A percentile compares a stretch with the other conserved stretches of the same genome.
Conservation (phyloP, 148 eudicot species). For the Rheum nobile region DNA sequence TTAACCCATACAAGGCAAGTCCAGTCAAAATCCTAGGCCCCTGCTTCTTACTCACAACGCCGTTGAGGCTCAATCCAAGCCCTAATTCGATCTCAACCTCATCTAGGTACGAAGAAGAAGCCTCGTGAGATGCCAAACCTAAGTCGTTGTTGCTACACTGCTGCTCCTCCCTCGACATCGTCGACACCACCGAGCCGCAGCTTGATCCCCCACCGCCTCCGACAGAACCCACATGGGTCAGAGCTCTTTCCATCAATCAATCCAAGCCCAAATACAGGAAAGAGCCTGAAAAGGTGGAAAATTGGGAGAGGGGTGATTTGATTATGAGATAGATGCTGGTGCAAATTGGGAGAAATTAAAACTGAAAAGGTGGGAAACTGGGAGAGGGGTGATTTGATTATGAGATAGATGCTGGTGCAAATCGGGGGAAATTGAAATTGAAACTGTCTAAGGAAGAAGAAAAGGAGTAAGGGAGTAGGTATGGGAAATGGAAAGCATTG, state of each 20-base stretch:
- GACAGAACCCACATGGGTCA: slow-evolving; percentile 5
- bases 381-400: too few species aligned
- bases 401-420: too few species aligned
- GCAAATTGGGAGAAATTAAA: background rate
- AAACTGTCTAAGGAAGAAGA: background rate
- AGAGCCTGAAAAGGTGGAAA: background rate
- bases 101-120: slow-evolving; percentile 44
- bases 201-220: slow-evolving; percentile 15
- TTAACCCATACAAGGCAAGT: slow-evolving; percentile 24
- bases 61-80: slow-evolving; percentile 51
- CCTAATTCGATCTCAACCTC: slow-evolving; percentile 63
- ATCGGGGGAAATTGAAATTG: background rate
- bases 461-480: background rate
- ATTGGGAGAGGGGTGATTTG: background rate
- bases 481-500: background rate
- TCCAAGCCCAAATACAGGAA: background rate
- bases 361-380: too few species aligned
- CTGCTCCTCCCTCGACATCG: slow-evolving; percentile 34
- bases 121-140: slow-evolving; percentile 25
- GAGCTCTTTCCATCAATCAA: slow-evolving; percentile 11
- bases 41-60: slow-evolving; percentile 7
- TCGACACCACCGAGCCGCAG: slow-evolving; percentile 34
- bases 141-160: too few species aligned
- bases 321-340: background rate
- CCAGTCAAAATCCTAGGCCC: slow-evolving; percentile 43